Evolutionary conservation across 306 rosid genomes (phyloP), one percentile per base, ranked within the genome.

Genomic region (Astragalus membranaceus): DNA sequence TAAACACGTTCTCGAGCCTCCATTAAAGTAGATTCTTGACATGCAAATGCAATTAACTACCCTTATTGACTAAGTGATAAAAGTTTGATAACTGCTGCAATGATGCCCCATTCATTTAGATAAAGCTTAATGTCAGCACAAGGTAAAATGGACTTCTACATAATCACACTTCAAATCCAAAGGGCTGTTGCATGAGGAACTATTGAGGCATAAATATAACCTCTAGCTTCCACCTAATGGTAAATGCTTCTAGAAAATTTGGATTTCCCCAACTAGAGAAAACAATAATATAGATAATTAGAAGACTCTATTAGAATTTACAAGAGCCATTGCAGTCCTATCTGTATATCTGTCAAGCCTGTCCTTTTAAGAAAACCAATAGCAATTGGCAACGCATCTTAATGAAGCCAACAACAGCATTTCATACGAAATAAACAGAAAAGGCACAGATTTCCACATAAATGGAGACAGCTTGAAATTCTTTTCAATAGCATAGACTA

Each of bases 401-500:
- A 26, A 61, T 41, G 42, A 72, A 61, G 23, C 33, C 59, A 32
- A 30, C 30, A 60, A 65, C 67, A 73, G 47, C 64, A 69, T 58
- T 44, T 42, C 48, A 39, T 56, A 49, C n/a, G 17, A 69, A 81
- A 69, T 13, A 66, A 58, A 44, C 32, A 23, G 13, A 26, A 36
- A 37, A 10, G 35, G 4, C 2, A 70, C 20, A 50, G 35, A 9
- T 32, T 67, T 12, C 12, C 39, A 55, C 1, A 71, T 64, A 39
- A 64, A 44, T 14, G 60, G n/a, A 62, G 66, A 56, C 68, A 11
- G 20, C 56, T 37, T 49, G 46, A 42, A 64, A 63, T 23, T 8
- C 41, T 66, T 74, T 35, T 73, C 57, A 69, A 16, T 63, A 48
- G 14, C 47, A 75, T 30, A 60, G 71, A 53, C 35, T 30, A 72